phyloP scores from a whole-genome alignment of 2,329 filamentous ascomycete species.

The Aspergillus sp. region DNA sequence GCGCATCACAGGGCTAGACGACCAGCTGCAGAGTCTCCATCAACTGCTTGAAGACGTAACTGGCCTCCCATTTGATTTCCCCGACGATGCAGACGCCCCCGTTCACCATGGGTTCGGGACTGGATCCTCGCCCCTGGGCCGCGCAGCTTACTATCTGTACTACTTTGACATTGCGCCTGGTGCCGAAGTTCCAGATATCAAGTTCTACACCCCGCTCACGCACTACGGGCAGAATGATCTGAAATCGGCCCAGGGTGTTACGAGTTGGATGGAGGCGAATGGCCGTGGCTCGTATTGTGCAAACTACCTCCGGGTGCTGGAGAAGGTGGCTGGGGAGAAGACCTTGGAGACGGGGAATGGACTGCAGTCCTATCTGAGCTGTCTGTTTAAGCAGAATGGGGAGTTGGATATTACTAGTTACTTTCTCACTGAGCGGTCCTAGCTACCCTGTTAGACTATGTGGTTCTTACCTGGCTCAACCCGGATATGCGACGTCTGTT shows the following conservation, averaged over 20 bases:
- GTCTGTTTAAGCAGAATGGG: background rate
- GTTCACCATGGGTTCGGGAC: background rate
- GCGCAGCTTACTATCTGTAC: background rate
- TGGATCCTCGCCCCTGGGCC: background rate
- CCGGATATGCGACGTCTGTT: background rate
- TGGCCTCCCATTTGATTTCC: background rate
- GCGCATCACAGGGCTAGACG: background rate
- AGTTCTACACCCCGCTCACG: background rate
- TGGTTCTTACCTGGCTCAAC: background rate
- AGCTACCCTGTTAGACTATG: background rate
- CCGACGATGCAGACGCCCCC: background rate
- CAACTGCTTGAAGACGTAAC: background rate
- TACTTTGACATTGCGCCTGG: background rate
- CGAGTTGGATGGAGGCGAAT: background rate
- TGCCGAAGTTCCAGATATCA: background rate
- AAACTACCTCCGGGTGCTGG: background rate
- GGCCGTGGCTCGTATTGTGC: background rate
- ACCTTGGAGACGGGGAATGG: background rate
- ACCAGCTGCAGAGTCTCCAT: background rate
- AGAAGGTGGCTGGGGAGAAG: background rate
- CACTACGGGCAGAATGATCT: background rate
- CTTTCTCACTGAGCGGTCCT: background rate
- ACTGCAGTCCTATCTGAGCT: background rate
- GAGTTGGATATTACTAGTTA: background rate
- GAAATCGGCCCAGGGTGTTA: background rate